Conservation (phyloP, 2,329 filamentous ascomycete species). For the Colletotrichum lindemuthianum region DNA sequence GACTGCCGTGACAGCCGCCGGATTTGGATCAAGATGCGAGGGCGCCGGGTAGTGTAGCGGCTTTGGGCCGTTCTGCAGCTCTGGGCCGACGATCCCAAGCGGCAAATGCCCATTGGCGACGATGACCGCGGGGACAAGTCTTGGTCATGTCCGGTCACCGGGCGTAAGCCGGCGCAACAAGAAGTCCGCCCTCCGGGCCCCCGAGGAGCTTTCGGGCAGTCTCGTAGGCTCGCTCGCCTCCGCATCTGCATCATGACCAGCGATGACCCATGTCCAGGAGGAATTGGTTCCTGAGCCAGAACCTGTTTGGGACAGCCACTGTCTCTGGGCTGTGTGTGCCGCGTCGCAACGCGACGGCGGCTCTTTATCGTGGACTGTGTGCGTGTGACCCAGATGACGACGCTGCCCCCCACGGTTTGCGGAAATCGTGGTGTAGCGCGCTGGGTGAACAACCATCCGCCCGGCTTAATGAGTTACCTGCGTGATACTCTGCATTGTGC, state of each 20-base stretch:
- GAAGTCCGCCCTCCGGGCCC: slow-evolving; percentile 25
- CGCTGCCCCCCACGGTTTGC: slow-evolving; percentile 16
- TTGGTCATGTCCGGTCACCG: slow-evolving; percentile 9
- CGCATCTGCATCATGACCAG: slow-evolving; percentile 1
- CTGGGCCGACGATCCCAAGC: background rate
- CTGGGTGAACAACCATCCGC: slow-evolving; percentile 9
- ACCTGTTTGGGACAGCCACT: slow-evolving; percentile 12
- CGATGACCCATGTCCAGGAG: slow-evolving; percentile 19
- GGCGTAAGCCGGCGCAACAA: slow-evolving; percentile 30
- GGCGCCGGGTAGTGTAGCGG: slow-evolving; percentile 7
- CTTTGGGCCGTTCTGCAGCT: slow-evolving; percentile 16
- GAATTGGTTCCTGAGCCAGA: slow-evolving; percentile 15
- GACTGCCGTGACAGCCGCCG: background rate
- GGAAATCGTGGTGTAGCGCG: slow-evolving; percentile 4
- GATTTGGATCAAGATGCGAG: slow-evolving; percentile 1
- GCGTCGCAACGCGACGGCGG: slow-evolving; percentile 25
- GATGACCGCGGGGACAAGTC: slow-evolving; percentile 18
- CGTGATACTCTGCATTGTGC: background rate
- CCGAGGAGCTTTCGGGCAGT: background rate
- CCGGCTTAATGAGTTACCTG: background rate
- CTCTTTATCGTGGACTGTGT: slow-evolving; percentile 33
- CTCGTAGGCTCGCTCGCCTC: background rate
- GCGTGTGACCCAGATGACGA: slow-evolving; percentile 30
- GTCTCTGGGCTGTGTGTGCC: slow-evolving; percentile 10
- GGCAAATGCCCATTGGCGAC: background rate